Percentiles rank a stretch among this genome's conserved stretches.
Evolutionary conservation across 2,329 filamentous ascomycete genomes (phyloP).

Genomic region (Colletotrichum paranaense): DNA sequence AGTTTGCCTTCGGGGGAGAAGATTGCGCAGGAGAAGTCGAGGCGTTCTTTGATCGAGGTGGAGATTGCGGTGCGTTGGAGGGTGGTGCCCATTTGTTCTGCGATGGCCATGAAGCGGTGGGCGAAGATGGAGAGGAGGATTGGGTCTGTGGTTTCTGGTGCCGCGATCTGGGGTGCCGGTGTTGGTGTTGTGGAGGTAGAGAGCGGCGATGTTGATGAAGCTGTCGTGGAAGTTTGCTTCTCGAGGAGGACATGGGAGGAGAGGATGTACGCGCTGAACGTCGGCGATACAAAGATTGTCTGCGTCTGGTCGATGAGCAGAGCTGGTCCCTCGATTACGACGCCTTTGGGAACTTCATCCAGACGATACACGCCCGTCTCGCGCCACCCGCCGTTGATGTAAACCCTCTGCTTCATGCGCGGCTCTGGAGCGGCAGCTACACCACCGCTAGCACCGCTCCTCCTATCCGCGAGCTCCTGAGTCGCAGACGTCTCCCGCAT

Average conservation of each 20-base stretch:
- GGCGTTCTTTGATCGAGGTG: constrained; percentile 56
- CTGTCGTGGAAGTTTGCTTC: constrained; percentile 6
- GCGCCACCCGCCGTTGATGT: constrained; percentile 42
- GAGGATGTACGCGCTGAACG: constrained; percentile 43
- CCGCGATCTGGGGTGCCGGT: not conserved
- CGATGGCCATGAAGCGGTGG: constrained; percentile 69
- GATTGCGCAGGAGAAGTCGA: constrained; percentile 56
- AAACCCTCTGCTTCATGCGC: constrained; percentile 41
- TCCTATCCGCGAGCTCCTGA: constrained; percentile 28
- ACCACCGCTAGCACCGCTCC: not conserved
- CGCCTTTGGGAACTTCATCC: constrained; percentile 37
- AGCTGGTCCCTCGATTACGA: constrained; percentile 45
- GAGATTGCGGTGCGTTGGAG: constrained; percentile 66
- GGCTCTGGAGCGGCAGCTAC: constrained; percentile 7
- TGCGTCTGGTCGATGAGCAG: constrained; percentile 46
- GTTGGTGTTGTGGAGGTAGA: not conserved
- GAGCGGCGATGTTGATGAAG: not conserved
- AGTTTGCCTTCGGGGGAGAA: constrained; percentile 54
- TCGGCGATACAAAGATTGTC: constrained; percentile 43
- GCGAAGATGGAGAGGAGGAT: constrained; percentile 66
- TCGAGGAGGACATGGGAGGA: constrained; percentile 46
- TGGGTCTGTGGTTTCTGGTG: constrained; percentile 50
- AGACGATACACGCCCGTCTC: constrained; percentile 43
- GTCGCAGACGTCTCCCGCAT: constrained; percentile 32
- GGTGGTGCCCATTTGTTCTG: constrained; percentile 68